Conservation (phyloP, 371 early-diverging fungal species). For the Saksenaea oblongispora region DNA sequence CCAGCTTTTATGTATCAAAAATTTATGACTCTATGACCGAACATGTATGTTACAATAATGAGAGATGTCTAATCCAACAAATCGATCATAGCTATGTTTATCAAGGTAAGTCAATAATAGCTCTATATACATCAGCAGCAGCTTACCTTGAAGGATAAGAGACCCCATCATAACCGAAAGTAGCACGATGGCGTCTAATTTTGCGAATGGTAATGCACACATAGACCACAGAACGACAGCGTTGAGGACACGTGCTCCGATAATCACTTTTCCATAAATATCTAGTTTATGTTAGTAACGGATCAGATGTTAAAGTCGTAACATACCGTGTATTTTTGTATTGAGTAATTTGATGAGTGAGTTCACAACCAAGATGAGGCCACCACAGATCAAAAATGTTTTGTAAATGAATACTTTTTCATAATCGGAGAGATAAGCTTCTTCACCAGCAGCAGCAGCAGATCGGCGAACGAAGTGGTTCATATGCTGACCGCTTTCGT, state of each 20-base stretch:
- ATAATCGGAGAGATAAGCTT: slow-evolving; percentile 21
- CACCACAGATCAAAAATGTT: slow-evolving; percentile 49
- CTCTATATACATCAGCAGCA: not conserved
- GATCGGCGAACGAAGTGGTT: slow-evolving; percentile 17
- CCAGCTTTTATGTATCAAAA: too few species aligned
- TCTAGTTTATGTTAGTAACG: slow-evolving; percentile 15
- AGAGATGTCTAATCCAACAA: slow-evolving; percentile 14
- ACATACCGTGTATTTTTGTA: slow-evolving; percentile 42
- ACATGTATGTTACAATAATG: not conserved
- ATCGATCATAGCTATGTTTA: slow-evolving; percentile 12
- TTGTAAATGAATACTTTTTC: slow-evolving; percentile 51
- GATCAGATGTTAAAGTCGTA: not conserved
- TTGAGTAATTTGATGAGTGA: slow-evolving; percentile 51
- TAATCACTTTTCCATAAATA: slow-evolving; percentile 48
- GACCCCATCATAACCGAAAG: slow-evolving; percentile 46
- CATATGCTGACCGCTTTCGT: not conserved
- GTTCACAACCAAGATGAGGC: slow-evolving; percentile 44
- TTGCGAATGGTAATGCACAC: slow-evolving; percentile 52
- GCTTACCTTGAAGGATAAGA: slow-evolving; percentile 45
- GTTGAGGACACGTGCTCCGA: slow-evolving; percentile 40
- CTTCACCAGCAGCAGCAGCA: slow-evolving; percentile 15
- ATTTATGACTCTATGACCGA: too few species aligned
- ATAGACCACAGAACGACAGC: slow-evolving; percentile 46
- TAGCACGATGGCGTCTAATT: slow-evolving; percentile 41
- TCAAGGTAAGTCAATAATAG: not conserved